Conservation (phyloP, 495 filamentous ascomycete species). For the Podospora pseudoanserina region DNA sequence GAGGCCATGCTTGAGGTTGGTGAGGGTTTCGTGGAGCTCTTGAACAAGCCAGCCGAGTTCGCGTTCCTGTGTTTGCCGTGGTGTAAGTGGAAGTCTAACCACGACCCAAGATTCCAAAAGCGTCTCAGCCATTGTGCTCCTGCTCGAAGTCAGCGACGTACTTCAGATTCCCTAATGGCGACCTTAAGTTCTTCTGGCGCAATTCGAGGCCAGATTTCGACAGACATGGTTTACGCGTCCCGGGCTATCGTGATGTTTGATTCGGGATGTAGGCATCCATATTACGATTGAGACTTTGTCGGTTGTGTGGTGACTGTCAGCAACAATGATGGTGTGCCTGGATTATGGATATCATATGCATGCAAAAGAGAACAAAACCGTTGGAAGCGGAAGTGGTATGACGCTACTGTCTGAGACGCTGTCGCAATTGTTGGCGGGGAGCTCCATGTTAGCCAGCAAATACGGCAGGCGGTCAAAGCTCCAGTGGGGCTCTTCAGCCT, state of each 20-base stretch:
- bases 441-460: slow-evolving; percentile 4
- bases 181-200: slow-evolving; percentile 58
- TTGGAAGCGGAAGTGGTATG: background rate
- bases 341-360: background rate
- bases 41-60: slow-evolving; percentile 87
- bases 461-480: slow-evolving; percentile 14
- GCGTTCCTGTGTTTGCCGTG: slow-evolving; percentile 50
- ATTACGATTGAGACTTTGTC: slow-evolving; percentile 7
- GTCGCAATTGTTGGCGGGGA: slow-evolving; percentile 5
- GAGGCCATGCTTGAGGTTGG: slow-evolving; percentile 74
- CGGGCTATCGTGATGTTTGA: slow-evolving; percentile 17
- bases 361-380: background rate
- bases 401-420: slow-evolving; percentile 1
- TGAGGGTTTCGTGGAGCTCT: slow-evolving; percentile 71
- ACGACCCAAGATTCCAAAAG: slow-evolving; percentile 35
- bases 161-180: slow-evolving; percentile 65
- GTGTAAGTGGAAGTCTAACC: slow-evolving; percentile 20
- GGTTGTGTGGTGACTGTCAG: background rate
- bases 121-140: background rate
- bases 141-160: slow-evolving; percentile 33
- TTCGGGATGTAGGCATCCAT: slow-evolving; percentile 36
- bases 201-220: slow-evolving; percentile 73
- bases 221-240: slow-evolving; percentile 56
- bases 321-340: background rate
- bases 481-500: slow-evolving; percentile 2